These are phyloP conservation scores for Chaetoceros tenuissimus DNA, from an alignment of 108 stramenopile genomes.

Conservation along the genomic window DNA sequence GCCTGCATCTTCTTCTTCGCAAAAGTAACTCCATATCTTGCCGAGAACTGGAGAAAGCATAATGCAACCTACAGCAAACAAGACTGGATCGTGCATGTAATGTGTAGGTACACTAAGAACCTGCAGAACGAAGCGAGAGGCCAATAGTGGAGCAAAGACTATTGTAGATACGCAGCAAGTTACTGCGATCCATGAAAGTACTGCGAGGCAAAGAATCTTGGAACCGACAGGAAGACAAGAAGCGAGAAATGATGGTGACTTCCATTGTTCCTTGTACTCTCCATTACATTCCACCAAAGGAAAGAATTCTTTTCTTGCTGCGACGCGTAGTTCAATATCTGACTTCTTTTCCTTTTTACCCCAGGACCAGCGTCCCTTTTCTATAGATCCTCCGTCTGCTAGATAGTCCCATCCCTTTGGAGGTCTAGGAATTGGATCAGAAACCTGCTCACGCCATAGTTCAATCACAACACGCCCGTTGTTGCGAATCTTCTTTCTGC, in stretches of 20 bases:
- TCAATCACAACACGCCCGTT: slow-evolving; percentile 28
- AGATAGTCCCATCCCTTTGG: slow-evolving; percentile 91
- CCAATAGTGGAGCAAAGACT: slow-evolving; percentile 37
- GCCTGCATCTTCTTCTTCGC: neutral
- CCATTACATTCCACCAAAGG: slow-evolving; percentile 1
- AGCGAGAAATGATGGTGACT: neutral
- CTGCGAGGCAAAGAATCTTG: slow-evolving; percentile 36
- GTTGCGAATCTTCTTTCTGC: slow-evolving; percentile 16
- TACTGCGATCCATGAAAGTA: slow-evolving; percentile 62
- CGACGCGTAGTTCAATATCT: slow-evolving; percentile 60
- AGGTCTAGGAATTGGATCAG: slow-evolving; percentile 61
- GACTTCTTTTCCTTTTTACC: slow-evolving; percentile 58
- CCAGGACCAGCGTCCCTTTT: slow-evolving; percentile 84
- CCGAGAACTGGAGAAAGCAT: slow-evolving; percentile 35
- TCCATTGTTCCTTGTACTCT: slow-evolving; percentile 1
- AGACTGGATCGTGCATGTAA: slow-evolving; percentile 69
- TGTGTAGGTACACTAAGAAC: slow-evolving; percentile 44
- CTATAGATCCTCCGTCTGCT: slow-evolving; percentile 68
- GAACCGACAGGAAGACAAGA: slow-evolving; percentile 3
- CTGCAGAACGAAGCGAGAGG: slow-evolving; percentile 38
- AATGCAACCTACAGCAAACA: slow-evolving; percentile 53
- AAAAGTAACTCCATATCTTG: neutral
- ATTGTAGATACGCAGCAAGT: slow-evolving; percentile 24
- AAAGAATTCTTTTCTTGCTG: slow-evolving; percentile 49
- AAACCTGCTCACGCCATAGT: slow-evolving; percentile 57